A percentile compares a stretch with the other conserved stretches of the same genome.
Conservation (phyloP, 345 rosid genomes). For the Leavenworthia alabamica region DNA sequence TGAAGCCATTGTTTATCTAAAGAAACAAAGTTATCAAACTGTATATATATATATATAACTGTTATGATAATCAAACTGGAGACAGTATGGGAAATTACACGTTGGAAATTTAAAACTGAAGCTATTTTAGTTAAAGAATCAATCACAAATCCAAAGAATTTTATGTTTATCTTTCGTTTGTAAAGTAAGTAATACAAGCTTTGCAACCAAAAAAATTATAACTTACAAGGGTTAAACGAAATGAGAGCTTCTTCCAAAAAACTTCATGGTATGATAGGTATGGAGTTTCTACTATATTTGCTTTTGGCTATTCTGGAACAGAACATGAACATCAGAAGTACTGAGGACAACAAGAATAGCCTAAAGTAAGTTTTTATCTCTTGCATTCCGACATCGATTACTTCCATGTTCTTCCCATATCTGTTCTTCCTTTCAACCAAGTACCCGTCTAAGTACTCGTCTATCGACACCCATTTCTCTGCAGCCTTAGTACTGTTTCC, state of each 20-base stretch:
- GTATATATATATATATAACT: constrained; percentile 18
- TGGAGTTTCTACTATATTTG: constrained; percentile 55
- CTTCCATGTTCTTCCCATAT: constrained; percentile 82
- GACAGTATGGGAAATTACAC: not conserved
- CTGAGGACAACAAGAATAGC: constrained; percentile 85
- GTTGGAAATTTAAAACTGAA: not conserved
- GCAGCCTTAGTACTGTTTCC: constrained; percentile 38
- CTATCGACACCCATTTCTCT: constrained; percentile 75
- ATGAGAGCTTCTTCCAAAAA: not conserved
- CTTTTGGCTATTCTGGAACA: constrained; percentile 87
- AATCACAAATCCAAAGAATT: constrained; percentile 17
- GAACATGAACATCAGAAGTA: constrained; percentile 79
- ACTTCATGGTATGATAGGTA: constrained; percentile 35
- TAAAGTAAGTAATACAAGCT: constrained; percentile 13
- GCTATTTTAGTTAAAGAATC: constrained; percentile 4
- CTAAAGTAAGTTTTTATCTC: constrained; percentile 94
- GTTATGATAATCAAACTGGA: not conserved
- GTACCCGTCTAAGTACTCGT: constrained; percentile 87
- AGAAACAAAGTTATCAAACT: constrained; percentile 15
- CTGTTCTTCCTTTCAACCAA: constrained; percentile 75
- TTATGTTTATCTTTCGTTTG: constrained; percentile 9
- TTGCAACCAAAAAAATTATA: constrained; percentile 14
- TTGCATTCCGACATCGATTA: constrained; percentile 89
- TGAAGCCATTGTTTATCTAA: constrained; percentile 56
- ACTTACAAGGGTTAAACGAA: constrained; percentile 22